phyloP scores from a whole-genome alignment of 805 yeast species.

The Cyberlindnera mississippiensis region DNA sequence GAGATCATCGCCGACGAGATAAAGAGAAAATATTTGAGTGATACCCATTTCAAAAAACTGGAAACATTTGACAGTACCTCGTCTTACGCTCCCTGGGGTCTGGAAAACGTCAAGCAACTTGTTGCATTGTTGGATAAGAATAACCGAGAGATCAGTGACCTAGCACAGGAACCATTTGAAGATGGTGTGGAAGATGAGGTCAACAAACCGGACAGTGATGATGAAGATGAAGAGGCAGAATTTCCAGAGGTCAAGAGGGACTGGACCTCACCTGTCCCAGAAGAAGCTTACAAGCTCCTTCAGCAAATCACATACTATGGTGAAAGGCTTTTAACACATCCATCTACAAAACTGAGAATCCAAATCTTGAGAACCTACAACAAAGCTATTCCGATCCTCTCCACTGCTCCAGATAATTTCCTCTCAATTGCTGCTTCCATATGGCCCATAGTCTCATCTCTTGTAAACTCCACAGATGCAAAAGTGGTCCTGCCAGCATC shows the following conservation, averaged over 20 bases:
- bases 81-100: constrained; percentile 37
- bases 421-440: constrained; percentile 48
- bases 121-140: constrained; percentile 38
- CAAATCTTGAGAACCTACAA: constrained; percentile 51
- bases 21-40: constrained; percentile 32
- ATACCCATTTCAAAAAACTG: constrained; percentile 18
- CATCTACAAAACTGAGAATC: constrained; percentile 50
- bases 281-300: constrained; percentile 51
- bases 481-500: constrained; percentile 31
- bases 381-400: constrained; percentile 46
- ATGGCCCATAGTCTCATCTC: constrained; percentile 44
- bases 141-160: constrained; percentile 26
- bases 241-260: constrained; percentile 30
- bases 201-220: constrained; percentile 33
- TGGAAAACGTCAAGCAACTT: constrained; percentile 41
- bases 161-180: constrained; percentile 35
- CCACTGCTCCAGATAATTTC: constrained; percentile 42
- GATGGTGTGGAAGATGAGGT: constrained; percentile 37
- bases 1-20: constrained; percentile 53
- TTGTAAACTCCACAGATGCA: constrained; percentile 18
- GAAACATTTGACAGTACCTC: constrained; percentile 26
- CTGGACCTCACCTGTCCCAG: constrained; percentile 71
- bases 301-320: constrained; percentile 66
- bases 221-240: constrained; percentile 26
- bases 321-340: constrained; percentile 64